These are phyloP conservation scores for Codiaeum variegatum DNA, from an alignment of 441 rosid genomes.

Conservation along the genomic window DNA sequence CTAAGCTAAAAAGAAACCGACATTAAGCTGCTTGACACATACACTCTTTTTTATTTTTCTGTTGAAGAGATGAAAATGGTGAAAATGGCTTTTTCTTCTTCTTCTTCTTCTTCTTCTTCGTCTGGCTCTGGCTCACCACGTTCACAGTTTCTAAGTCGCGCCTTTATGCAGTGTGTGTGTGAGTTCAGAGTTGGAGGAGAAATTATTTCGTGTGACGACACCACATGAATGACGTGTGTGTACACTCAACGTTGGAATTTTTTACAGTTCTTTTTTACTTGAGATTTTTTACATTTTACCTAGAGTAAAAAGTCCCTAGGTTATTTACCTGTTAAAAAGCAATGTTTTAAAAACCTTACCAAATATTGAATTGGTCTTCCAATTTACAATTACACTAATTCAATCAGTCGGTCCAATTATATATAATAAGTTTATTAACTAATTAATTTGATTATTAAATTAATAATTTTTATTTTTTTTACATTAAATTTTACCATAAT, in stretches of 20 bases:
- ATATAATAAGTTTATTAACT: no score
- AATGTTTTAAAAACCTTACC: no score
- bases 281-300: no score
- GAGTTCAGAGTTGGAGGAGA: background rate
- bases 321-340: no score
- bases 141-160: background rate
- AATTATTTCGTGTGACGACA: background rate
- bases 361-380: no score
- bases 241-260: background rate
- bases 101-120: background rate
- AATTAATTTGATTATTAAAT: no score
- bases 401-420: no score
- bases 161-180: constrained; percentile 15
- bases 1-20: constrained; percentile 24
- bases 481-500: no score
- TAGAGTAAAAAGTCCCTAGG: no score
- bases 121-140: background rate
- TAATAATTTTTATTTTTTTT: no score
- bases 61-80: background rate
- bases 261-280: background rate
- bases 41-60: background rate
- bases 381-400: no score
- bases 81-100: constrained; percentile 4
- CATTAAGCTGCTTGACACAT: constrained; percentile 28
- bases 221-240: background rate